Evolutionary conservation across 768 basidiomycete species (phyloP).

Genomic region (Trametes cingulata): DNA sequence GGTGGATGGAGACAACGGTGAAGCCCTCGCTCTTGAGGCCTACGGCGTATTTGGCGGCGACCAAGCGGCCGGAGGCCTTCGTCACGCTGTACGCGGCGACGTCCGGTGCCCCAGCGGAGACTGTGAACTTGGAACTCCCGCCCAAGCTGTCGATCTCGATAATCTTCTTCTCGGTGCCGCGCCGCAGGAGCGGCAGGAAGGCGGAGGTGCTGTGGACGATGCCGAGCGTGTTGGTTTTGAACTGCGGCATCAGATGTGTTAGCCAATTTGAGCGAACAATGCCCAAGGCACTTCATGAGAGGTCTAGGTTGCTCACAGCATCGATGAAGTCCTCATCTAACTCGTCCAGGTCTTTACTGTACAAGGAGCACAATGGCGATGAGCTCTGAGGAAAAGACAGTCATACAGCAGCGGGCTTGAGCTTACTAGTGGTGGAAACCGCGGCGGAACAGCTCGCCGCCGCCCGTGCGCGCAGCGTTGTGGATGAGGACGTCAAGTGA

Average conservation of each 20-base stretch:
- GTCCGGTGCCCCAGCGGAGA: conserved; percentile 8
- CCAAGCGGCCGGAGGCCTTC: conserved; percentile 41
- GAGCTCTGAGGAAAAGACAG: too few species aligned
- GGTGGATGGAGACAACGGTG: conserved; percentile 36
- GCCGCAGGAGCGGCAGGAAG: conserved; percentile 41
- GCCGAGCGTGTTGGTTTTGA: conserved; percentile 39
- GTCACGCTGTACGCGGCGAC: conserved; percentile 37
- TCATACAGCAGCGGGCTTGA: neutral
- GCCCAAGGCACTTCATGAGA: too few species aligned
- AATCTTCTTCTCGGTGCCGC: conserved; percentile 36
- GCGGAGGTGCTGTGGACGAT: conserved; percentile 36
- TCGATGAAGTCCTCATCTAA: conserved; percentile 19
- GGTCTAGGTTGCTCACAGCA: neutral
- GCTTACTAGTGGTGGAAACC: conserved; percentile 30
- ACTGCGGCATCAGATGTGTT: conserved; percentile 22
- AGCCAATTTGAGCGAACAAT: too few species aligned
- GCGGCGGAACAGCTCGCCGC: neutral
- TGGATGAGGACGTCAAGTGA: conserved; percentile 38
- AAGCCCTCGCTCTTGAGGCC: conserved; percentile 34
- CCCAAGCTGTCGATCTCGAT: conserved; percentile 35
- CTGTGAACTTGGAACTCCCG: conserved; percentile 30
- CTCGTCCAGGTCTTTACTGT: conserved; percentile 11
- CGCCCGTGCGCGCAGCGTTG: conserved; percentile 33
- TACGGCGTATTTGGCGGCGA: conserved; percentile 40
- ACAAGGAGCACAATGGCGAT: too few species aligned